Evolutionary conservation across 2,329 filamentous ascomycete genomes (phyloP).

Genomic region (Botrytis fabae): DNA sequence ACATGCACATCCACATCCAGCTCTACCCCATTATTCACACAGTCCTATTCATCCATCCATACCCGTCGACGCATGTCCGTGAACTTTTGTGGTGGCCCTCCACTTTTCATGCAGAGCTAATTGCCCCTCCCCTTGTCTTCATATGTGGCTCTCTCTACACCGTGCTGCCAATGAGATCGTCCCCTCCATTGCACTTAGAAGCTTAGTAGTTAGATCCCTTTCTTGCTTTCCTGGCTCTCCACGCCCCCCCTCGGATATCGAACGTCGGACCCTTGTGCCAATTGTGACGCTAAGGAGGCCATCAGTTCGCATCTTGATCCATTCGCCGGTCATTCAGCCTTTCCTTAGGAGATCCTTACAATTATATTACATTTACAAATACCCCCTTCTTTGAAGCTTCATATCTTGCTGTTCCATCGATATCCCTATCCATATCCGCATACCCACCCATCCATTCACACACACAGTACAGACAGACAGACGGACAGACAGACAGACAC

Average conservation of each 20-base stretch:
- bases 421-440: background rate
- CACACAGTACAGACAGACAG: background rate
- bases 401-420: slow-evolving; percentile 5
- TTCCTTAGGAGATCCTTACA: slow-evolving; percentile 3
- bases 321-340: slow-evolving; percentile 6
- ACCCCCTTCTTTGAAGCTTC: slow-evolving; percentile 12
- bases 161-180: background rate
- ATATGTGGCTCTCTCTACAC: background rate
- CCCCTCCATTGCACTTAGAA: background rate
- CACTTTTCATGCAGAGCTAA: slow-evolving; percentile 5
- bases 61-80: slow-evolving; percentile 10
- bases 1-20: background rate
- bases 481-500: background rate
- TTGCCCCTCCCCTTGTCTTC: slow-evolving; percentile 3
- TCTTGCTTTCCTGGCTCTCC: background rate
- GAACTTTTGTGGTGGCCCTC: slow-evolving; percentile 2
- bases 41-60: slow-evolving; percentile 2
- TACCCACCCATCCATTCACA: background rate
- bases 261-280: slow-evolving; percentile 15
- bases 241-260: slow-evolving; percentile 11
- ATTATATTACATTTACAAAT: slow-evolving; percentile 15
- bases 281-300: slow-evolving; percentile 17
- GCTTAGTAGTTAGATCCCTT: background rate
- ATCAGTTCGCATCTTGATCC: slow-evolving; percentile 8
- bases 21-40: slow-evolving; percentile 2